Base-by-base conservation (phyloP, 2,329 filamentous ascomycete genomes). In the Ilyonectria robusta region DNA sequence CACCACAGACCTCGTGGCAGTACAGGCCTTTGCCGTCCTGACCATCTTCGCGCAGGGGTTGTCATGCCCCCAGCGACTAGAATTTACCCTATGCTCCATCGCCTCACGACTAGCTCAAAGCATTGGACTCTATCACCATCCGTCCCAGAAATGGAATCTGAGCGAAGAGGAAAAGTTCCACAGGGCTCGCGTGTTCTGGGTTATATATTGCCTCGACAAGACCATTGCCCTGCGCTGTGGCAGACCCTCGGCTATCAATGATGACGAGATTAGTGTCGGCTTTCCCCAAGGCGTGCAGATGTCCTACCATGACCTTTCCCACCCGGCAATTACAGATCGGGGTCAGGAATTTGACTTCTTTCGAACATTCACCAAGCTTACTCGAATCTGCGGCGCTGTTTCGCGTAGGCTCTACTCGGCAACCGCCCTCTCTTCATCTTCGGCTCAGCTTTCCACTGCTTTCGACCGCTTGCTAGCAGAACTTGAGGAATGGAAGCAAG, bases 201-300 rank as follows among this genome's bases (percentile, higher is more conserved):
- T 57, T 15, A 26, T 65, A 1, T 65, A 65, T 29, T 65, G 50
- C 13, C 62, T 65, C 4, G 62, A 65, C 42, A 65, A 60, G 44
- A 57, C 44, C 10, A 65, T 65, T 11, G 33, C 42, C 2, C 56
- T 65, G 1, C 57, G 62, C 29, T 57, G 48, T 7, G 62, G 62
- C 1, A 42, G 62, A 26, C 62, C 62, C 1, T 7, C 62, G 3
- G 33, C 33, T 2, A 15, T 63, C 1, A 6, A 44, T 21, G 60
- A 63, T 17, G 33, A 57, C 21, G 60, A 63, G n/a, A 44, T 63
- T 7, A 57, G 60, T 23, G 37, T 44, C 13, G 1, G 21, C 17
- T 63, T 63, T 29, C 60, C 60, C 0, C 60, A 13, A 10, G 44
- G 46, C 1, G 21, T 50, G 1, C 4, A 26, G 1, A 11, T 63